phyloP scores from a whole-genome alignment of 1,284 basidiomycete species.

The Phellinidium pouzarii region DNA sequence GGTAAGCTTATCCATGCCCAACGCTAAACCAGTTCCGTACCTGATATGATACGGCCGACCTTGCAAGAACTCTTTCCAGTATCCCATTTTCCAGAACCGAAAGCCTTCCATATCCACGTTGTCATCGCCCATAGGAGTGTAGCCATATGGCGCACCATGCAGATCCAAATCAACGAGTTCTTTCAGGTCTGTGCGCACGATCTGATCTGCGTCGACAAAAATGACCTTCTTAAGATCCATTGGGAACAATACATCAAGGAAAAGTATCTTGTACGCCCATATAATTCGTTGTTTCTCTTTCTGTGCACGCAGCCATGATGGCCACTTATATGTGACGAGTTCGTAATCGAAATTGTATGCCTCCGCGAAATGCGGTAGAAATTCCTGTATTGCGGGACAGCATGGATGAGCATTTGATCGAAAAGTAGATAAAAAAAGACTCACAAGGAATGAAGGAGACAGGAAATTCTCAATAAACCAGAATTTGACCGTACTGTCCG shows the following conservation, averaged over 20 bases:
- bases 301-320: conserved; percentile 92
- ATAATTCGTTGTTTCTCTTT: conserved; percentile 97
- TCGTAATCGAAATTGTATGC: conserved; percentile 95
- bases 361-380: conserved; percentile 86
- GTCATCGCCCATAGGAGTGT: conserved; percentile 97
- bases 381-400: conserved; percentile 51
- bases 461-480: conserved; percentile 99
- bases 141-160: conserved; percentile 87
- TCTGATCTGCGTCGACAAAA: conserved; percentile 97
- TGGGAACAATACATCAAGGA: conserved; percentile 97
- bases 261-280: conserved; percentile 99
- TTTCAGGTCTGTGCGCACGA: conserved; percentile 91
- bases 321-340: conserved; percentile 98
- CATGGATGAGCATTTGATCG: conserved; percentile 14
- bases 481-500: conserved; percentile 91
- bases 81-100: conserved; percentile 96
- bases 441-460: conserved; percentile 90
- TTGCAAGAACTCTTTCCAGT: conserved; percentile 82
- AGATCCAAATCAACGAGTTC: conserved; percentile 90
- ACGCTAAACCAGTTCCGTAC: conserved; percentile 34
- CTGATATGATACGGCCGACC: conserved; percentile 90
- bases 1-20: conserved; percentile 11
- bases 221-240: conserved; percentile 98
- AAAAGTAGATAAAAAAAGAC: conserved; percentile 23
- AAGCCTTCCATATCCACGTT: conserved; percentile 95